Conservation (phyloP, 257 asterid species). For the Phtheirospermum japonicum region DNA sequence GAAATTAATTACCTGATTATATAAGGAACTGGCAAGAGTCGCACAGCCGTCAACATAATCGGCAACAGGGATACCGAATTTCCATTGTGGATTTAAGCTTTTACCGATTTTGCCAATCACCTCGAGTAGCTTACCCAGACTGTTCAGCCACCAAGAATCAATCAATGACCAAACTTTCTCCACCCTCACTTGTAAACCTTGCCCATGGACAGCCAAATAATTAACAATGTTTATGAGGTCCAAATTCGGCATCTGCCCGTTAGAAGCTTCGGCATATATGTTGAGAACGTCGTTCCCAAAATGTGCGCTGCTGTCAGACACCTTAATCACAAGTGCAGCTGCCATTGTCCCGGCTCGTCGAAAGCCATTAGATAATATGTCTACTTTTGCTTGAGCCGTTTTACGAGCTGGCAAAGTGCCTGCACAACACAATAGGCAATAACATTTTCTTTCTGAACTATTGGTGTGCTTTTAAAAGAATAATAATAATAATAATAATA, state of each 20-base stretch:
- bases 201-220: constrained; percentile 88
- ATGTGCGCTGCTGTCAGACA: constrained; percentile 51
- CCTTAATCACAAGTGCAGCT: constrained; percentile 92
- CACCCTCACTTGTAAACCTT: constrained; percentile 77
- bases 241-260: constrained; percentile 98
- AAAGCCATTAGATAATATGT: constrained; percentile 43
- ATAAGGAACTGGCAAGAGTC: constrained; percentile 85
- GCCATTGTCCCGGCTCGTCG: constrained; percentile 99
- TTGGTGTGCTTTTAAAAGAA: too few species aligned
- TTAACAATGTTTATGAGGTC: constrained; percentile 86
- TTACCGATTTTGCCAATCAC: constrained; percentile 59
- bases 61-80: constrained; percentile 60
- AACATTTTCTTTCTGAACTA: background rate
- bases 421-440: constrained; percentile 30
- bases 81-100: constrained; percentile 78
- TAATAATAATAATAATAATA: too few species aligned
- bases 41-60: constrained; percentile 91
- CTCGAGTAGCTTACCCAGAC: constrained; percentile 58
- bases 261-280: constrained; percentile 93
- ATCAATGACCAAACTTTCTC: constrained; percentile 70
- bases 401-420: constrained; percentile 25
- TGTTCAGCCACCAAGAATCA: constrained; percentile 69
- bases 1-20: constrained; percentile 61
- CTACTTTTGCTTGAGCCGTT: constrained; percentile 22
- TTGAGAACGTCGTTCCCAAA: constrained; percentile 67